Evolutionary conservation across 352 stramenopile species (phyloP), one percentile per base, ranked within the genome.

Genomic region (Thalassiosira gravida): DNA sequence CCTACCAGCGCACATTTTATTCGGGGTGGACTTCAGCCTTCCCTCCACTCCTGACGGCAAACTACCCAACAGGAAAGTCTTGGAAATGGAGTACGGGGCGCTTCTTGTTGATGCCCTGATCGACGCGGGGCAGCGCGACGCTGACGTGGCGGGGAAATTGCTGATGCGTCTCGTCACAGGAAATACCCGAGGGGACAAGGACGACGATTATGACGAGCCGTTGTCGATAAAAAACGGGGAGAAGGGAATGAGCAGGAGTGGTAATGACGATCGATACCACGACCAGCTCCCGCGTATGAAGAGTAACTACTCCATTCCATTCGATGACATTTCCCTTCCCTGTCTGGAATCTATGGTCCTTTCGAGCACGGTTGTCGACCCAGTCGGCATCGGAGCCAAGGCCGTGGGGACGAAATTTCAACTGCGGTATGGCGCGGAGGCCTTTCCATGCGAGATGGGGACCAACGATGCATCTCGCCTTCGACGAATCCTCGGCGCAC

Each of bases 291-390:
- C 53, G 39, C 50, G 37, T 16, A 30, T 59, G 1, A 55, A 75
- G 47, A 25, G 39, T 16, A 69, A 82, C 0, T 59, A 69, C 50
- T 67, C 56, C 0, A 75, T 80, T 20, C 50, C 69, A 27, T 81
- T 82, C 44, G 74, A 82, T 67, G 44, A 69, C 57, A 46, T 62
- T 52, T 77, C 74, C 37, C 24, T 53, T 18, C 37, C 74, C 68
- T 89, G 77, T 67, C 70, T 92, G 29, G 87, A 92, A 69, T 83
- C 87, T 13, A 81, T 90, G 56, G 74, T 90, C 6, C 82, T 92
- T 64, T 76, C 75, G 39, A 85, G 71, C 27, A 27, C 52, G n/a
- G 70, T 62, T 16, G 81, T 65, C 29, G 87, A 92, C 71, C 74
- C 74, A 16, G 84, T 92, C 47, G 87, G 84, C 14, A 89, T 92